Evolutionary conservation across 352 stramenopile species (phyloP).

Genomic region (Phytophthora meadii): DNA sequence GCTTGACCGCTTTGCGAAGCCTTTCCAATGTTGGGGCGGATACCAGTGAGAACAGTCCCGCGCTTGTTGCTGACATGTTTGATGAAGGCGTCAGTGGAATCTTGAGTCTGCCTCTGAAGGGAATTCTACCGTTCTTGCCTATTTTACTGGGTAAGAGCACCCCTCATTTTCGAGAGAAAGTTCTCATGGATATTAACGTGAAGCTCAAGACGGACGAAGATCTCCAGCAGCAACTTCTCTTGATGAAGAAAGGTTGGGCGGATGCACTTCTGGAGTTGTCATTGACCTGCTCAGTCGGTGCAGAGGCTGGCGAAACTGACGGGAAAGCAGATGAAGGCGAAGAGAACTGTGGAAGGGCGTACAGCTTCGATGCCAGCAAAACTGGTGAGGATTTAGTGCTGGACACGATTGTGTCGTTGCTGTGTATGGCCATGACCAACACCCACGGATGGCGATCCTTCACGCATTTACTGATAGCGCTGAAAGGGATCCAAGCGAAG

Average conservation of each 20-base stretch:
- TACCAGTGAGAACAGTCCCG: constrained; percentile 5
- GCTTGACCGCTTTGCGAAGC: constrained; percentile 69
- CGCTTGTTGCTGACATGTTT: constrained; percentile 58
- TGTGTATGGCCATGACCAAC: constrained; percentile 78
- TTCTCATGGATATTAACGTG: constrained; percentile 90
- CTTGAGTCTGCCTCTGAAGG: constrained; percentile 65
- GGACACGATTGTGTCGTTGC: constrained; percentile 83
- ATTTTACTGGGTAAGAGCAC: constrained; percentile 66
- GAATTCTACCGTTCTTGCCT: constrained; percentile 77
- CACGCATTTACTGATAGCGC: constrained; percentile 64
- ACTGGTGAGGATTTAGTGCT: constrained; percentile 85
- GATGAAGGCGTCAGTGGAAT: constrained; percentile 68
- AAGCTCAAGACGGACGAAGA: constrained; percentile 83
- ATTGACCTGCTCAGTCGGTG: constrained; percentile 61
- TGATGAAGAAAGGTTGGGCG: constrained; percentile 79
- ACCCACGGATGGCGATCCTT: constrained; percentile 69
- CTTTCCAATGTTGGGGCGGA: constrained; percentile 44
- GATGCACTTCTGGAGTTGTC: constrained; percentile 78
- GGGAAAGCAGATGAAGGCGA: constrained; percentile 6
- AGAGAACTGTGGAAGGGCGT: constrained; percentile 47
- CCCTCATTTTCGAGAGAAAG: constrained; percentile 66
- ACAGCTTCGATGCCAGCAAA: constrained; percentile 71
- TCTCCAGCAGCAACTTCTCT: constrained; percentile 74
- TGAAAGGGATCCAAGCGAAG: constrained; percentile 73
- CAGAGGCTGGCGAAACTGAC: constrained; percentile 2